phyloP scores from a whole-genome alignment of 106 monocot species.

The Vanilla planifolia region DNA sequence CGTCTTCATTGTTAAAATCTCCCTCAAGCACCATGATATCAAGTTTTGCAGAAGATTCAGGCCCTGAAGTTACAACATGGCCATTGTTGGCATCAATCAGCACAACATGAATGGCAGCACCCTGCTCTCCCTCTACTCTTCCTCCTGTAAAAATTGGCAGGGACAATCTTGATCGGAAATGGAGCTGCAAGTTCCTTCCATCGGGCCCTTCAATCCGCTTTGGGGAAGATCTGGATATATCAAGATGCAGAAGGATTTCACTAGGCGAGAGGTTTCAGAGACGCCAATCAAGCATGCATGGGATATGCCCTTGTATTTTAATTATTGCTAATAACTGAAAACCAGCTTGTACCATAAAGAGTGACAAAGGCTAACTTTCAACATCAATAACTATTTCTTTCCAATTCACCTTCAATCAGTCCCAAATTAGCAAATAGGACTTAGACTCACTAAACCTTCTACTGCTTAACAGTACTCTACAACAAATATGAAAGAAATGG shows the following conservation, averaged over 20 bases:
- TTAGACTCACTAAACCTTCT: no score
- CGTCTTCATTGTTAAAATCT: slow-evolving; percentile 47
- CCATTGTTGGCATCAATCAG: slow-evolving; percentile 27
- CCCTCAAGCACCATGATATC: slow-evolving; percentile 39
- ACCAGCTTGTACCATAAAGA: no score
- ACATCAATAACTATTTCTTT: no score
- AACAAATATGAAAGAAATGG: no score
- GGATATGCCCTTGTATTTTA: no score
- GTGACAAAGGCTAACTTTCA: no score
- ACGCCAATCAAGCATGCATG: no score
- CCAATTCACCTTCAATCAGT: no score
- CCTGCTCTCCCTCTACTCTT: slow-evolving; percentile 41
- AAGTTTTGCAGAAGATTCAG: slow-evolving; percentile 31
- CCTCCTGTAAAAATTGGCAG: slow-evolving; percentile 36
- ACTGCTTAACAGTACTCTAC: no score
- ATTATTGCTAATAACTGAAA: no score
- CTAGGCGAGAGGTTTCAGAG: background rate
- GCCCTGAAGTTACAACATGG: slow-evolving; percentile 24
- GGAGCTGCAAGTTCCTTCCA: slow-evolving; percentile 31
- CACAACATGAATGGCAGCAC: slow-evolving; percentile 35
- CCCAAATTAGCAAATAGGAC: no score
- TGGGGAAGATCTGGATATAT: slow-evolving; percentile 19
- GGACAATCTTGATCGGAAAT: slow-evolving; percentile 30
- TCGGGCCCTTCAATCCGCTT: slow-evolving; percentile 37
- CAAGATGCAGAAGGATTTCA: background rate